Evolutionary conservation across 1,284 basidiomycete species (phyloP).

Genomic region (Hortiboletus rubellus): DNA sequence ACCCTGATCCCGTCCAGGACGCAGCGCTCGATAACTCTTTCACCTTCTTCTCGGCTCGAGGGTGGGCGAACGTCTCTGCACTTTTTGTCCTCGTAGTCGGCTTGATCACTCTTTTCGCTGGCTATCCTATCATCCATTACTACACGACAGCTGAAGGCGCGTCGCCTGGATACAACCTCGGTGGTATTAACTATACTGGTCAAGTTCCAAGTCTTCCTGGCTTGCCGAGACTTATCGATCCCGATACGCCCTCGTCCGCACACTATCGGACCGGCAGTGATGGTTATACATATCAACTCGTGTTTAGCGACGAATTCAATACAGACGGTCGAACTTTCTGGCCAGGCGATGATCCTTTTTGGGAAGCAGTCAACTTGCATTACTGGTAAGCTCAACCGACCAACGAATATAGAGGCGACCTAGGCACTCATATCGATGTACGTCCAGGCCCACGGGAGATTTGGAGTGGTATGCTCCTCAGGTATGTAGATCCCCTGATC

Average conservation of each 20-base stretch:
- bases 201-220: slow-evolving; percentile 66
- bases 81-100: slow-evolving; percentile 60
- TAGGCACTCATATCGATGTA: slow-evolving; percentile 8
- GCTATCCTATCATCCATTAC: slow-evolving; percentile 75
- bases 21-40: slow-evolving; percentile 56
- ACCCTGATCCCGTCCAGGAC: slow-evolving; percentile 67
- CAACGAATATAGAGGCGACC: not conserved
- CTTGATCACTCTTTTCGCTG: slow-evolving; percentile 69
- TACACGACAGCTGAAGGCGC: slow-evolving; percentile 36
- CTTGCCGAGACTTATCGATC: slow-evolving; percentile 63
- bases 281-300: slow-evolving; percentile 75
- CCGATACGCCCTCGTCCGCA: slow-evolving; percentile 62
- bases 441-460: slow-evolving; percentile 72
- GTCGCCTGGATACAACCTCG: slow-evolving; percentile 67
- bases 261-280: slow-evolving; percentile 60
- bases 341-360: slow-evolving; percentile 77
- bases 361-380: slow-evolving; percentile 72
- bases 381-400: slow-evolving; percentile 54
- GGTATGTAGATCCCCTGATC: slow-evolving; percentile 38
- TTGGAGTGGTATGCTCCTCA: slow-evolving; percentile 83
- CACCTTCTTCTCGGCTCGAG: slow-evolving; percentile 65
- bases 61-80: slow-evolving; percentile 69
- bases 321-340: slow-evolving; percentile 74
- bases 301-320: slow-evolving; percentile 94
- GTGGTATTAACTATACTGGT: slow-evolving; percentile 72